Base-by-base conservation (phyloP, 2,329 filamentous ascomycete species). In the Claviceps humidiphila region DNA sequence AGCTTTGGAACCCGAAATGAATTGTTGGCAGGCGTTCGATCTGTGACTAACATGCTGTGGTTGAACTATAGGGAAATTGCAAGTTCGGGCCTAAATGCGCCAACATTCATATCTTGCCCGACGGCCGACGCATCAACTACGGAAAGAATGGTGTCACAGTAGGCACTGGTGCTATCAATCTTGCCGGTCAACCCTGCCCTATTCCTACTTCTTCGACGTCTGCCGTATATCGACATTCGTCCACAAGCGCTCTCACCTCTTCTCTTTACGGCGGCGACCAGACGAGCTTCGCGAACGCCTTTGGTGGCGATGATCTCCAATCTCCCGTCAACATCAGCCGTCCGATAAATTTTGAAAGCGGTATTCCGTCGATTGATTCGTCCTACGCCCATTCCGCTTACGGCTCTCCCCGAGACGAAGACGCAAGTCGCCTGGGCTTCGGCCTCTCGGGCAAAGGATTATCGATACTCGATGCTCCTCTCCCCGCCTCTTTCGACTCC, bases 21-120 rank as follows among this genome's bases (percentile, higher is more conserved):
- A 5, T 13, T 20, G 5, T 37, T 13, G 11, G 11, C 14, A 34
- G 20, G 22, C 37, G 3, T 24, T n/a, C 8, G 5, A 4, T 7
- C 24, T n/a, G 38, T 37, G 13, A 44, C 55, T 54, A 44, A 54
- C 51, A 41, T 42, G 14, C 22, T 47, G 14, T 47, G 17, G 13
- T 17, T 11, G 43, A 11, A 9, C 16, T 11, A 39, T 53, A 96
- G 89, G 93, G 93, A 59, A 96, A 96, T 71, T 98, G 93, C 82
- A 97, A 97, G 69, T 98, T 97, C 67, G 93, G 93, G 56, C 87
- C 89, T 57, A 97, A 97, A 71, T 98, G 93, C 75, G 91, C 91
- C 64, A 88, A 97, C 64, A 88, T 94, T 58, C 93, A 98, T 69
- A 86, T 97, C 63, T 83, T 96, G 48, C 89, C 90, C 60, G 90